Evolutionary conservation across 2,329 filamentous ascomycete genomes (phyloP).

Genomic region (Chaetomium sp.): DNA sequence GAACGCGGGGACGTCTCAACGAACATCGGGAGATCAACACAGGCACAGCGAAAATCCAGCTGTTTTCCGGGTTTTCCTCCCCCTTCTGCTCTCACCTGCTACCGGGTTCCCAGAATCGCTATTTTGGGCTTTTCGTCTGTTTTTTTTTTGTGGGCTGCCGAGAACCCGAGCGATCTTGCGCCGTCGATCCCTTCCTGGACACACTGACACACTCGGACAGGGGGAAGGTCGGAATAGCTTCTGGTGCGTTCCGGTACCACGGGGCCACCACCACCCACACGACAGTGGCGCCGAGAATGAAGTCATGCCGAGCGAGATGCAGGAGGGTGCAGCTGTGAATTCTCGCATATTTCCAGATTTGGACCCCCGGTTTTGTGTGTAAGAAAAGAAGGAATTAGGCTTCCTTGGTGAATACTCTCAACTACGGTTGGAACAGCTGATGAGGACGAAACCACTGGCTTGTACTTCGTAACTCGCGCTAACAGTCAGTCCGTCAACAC

Average conservation of each 20-base stretch:
- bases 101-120: not conserved
- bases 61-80: not conserved
- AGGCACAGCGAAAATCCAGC: not conserved
- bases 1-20: not conserved
- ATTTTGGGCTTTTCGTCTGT: not conserved
- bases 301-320: constrained; percentile 5
- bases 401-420: too few species aligned
- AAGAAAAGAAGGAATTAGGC: too few species aligned
- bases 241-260: not conserved
- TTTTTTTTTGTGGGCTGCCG: not conserved
- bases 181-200: not conserved
- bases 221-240: not conserved
- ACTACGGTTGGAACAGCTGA: too few species aligned
- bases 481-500: too few species aligned
- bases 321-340: not conserved
- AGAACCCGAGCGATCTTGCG: not conserved
- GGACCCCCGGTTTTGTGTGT: too few species aligned
- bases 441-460: too few species aligned
- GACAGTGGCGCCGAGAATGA: not conserved
- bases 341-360: too few species aligned
- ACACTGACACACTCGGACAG: not conserved
- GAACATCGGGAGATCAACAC: not conserved
- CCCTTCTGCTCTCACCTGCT: not conserved
- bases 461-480: too few species aligned
- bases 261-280: not conserved